Conservation (phyloP, 2,329 filamentous ascomycete genomes). For the Ophiostoma australiae region DNA sequence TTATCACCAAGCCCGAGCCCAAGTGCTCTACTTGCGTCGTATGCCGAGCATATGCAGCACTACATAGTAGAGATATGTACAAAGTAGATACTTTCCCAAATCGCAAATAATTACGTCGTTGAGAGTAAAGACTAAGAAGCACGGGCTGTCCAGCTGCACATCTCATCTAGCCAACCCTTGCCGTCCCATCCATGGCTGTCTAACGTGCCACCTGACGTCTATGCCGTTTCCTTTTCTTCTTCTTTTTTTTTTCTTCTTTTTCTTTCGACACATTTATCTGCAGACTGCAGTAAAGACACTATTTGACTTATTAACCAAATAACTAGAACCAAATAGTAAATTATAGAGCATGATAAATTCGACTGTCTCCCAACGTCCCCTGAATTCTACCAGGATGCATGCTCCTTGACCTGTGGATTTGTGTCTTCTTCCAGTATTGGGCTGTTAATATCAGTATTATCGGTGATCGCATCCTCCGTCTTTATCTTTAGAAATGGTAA, state of each 20-base stretch:
- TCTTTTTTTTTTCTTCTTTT: not conserved
- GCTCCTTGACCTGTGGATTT: not conserved
- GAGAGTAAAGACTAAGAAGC: not conserved
- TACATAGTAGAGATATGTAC: no score
- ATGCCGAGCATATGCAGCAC: no score
- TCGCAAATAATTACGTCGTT: no score
- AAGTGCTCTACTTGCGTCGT: no score
- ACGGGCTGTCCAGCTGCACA: not conserved
- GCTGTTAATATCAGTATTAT: not conserved
- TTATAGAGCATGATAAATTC: no score
- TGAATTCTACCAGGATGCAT: not conserved
- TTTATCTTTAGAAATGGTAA: not conserved
- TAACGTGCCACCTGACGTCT: not conserved
- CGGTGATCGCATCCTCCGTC: not conserved
- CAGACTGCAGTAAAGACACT: no score
- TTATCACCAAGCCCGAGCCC: no score
- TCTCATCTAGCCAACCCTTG: slow-evolving; percentile 3
- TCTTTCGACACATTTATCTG: not conserved
- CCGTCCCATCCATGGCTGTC: not conserved
- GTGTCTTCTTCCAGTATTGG: not conserved
- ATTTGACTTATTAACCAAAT: no score
- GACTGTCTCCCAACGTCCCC: no score
- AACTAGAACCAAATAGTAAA: no score
- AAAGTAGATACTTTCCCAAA: no score
- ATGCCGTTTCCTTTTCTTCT: not conserved